phyloP scores from a whole-genome alignment of 352 stramenopile genomes.

The Globisporangium viniferum region DNA sequence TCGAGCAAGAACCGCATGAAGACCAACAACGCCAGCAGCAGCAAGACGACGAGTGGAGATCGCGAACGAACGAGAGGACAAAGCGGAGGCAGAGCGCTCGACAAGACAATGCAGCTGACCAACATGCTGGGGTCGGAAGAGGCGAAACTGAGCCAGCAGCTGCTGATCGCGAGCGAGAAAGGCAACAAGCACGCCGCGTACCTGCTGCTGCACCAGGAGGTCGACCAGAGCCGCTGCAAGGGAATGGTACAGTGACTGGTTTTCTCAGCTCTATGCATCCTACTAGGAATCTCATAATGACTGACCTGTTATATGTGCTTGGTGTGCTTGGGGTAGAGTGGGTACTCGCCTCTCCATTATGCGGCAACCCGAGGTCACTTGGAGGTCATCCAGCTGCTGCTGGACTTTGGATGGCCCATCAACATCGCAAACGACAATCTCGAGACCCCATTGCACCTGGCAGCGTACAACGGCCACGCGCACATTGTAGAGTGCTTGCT shows the following conservation, averaged over 20 bases:
- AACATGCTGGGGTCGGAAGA: slow-evolving; percentile 36
- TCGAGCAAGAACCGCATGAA: background rate
- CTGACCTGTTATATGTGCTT: background rate
- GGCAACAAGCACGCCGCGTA: slow-evolving; percentile 64
- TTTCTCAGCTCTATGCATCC: background rate
- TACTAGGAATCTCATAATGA: background rate
- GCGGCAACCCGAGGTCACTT: slow-evolving; percentile 63
- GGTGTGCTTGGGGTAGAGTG: slow-evolving; percentile 25
- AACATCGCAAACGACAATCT: slow-evolving; percentile 41
- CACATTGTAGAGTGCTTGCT: slow-evolving; percentile 58
- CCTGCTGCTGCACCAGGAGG: slow-evolving; percentile 60
- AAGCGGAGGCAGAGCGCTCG: slow-evolving; percentile 12
- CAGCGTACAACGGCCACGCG: slow-evolving; percentile 55
- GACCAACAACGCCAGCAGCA: background rate
- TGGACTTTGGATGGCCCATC: slow-evolving; percentile 62
- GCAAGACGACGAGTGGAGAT: background rate
- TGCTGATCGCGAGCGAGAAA: slow-evolving; percentile 71
- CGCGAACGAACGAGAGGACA: background rate
- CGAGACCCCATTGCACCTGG: slow-evolving; percentile 72
- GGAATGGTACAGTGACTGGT: slow-evolving; percentile 41
- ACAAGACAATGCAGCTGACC: slow-evolving; percentile 28
- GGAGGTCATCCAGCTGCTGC: slow-evolving; percentile 55
- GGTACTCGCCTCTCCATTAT: slow-evolving; percentile 69
- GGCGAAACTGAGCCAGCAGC: slow-evolving; percentile 48
- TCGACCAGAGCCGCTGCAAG: slow-evolving; percentile 53